Conservation (phyloP, 192 early-diverging fungal species). For the Geranomyces michiganensis region DNA sequence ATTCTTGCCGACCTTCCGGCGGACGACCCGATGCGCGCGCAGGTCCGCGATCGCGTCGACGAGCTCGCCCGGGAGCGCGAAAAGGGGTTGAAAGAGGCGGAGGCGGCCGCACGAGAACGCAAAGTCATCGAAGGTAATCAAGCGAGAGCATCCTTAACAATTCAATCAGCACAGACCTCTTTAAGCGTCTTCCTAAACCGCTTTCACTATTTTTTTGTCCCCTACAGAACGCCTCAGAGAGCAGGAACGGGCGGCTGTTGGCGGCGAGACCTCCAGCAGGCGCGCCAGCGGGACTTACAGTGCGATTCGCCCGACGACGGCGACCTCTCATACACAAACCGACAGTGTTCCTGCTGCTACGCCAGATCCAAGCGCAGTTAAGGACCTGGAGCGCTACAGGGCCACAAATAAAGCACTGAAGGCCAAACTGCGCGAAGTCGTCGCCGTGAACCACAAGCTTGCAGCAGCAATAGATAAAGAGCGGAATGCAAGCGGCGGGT, state of each 20-base stretch:
- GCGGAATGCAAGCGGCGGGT: not conserved
- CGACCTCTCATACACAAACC: not conserved
- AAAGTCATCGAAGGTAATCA: conserved; percentile 20
- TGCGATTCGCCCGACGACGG: not conserved
- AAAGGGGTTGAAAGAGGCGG: conserved; percentile 6
- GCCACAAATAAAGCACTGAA: conserved; percentile 47
- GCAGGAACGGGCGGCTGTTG: not conserved
- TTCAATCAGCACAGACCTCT: not conserved
- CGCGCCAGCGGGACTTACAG: no score
- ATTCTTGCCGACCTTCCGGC: conserved; percentile 18
- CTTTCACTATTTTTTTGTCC: no score
- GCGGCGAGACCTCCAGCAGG: no score
- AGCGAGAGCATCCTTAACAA: no score
- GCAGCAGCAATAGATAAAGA: conserved; percentile 43
- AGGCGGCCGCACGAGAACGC: conserved; percentile 14
- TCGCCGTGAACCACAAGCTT: conserved; percentile 50
- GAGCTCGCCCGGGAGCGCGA: conserved; percentile 19
- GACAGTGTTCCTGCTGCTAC: not conserved
- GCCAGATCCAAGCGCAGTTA: not conserved
- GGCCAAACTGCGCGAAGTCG: conserved; percentile 45
- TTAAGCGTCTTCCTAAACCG: no score
- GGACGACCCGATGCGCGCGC: conserved; percentile 26
- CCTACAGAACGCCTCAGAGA: not conserved
- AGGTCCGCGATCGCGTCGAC: conserved; percentile 2
- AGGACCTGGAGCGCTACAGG: conserved; percentile 43